A percentile compares a stretch with the other conserved stretches of the same genome.
Conservation (phyloP, 164 flowering plant species). For the Vitis vinifera region ASM3070453v1 NC_081806.1:9227501-9228000, state of each 20-base stretch:
- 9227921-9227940: background rate
- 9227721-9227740: background rate
- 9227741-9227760: background rate
- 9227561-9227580: background rate
- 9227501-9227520: slow-evolving; percentile 2
- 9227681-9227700: background rate
- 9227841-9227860: background rate
- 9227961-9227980: too few species aligned
- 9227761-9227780: background rate
- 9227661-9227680: background rate
- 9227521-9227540: slow-evolving; percentile 1
- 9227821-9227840: background rate
- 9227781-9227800: background rate
- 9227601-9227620: background rate
- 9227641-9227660: slow-evolving; percentile 6
- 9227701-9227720: background rate
- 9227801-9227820: background rate
- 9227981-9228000: background rate
- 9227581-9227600: background rate
- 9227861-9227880: background rate
- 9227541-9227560: background rate
- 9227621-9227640: slow-evolving; percentile 1
- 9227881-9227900: background rate
- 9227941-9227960: too few species aligned
- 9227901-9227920: background rate